phyloP scores from a whole-genome alignment of 2,329 filamentous ascomycete species.

The Amauroascus verrucosus region DNA sequence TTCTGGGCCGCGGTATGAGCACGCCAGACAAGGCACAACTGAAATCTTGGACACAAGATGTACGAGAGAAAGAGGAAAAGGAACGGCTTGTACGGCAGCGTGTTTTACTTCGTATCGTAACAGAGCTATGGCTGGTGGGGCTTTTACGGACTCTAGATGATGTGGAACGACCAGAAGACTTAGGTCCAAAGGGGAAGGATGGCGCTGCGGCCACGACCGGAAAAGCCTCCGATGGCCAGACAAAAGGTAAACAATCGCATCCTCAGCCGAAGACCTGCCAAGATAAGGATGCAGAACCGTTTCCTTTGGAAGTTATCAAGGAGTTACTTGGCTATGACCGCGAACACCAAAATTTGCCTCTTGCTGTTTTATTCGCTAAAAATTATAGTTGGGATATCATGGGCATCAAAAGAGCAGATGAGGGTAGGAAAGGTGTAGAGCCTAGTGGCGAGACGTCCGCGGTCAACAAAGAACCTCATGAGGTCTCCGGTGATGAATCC shows the following conservation, averaged over 20 bases:
- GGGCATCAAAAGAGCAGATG: slow-evolving; percentile 61
- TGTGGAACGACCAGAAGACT: slow-evolving; percentile 54
- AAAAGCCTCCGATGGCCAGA: slow-evolving; percentile 44
- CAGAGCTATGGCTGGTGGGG: slow-evolving; percentile 90
- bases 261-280: slow-evolving; percentile 47
- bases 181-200: slow-evolving; percentile 45
- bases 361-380: slow-evolving; percentile 93
- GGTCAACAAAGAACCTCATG: slow-evolving; percentile 39
- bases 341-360: slow-evolving; percentile 79
- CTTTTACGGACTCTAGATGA: slow-evolving; percentile 72
- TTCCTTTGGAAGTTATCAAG: slow-evolving; percentile 94
- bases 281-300: slow-evolving; percentile 68
- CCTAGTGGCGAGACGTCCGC: slow-evolving; percentile 62
- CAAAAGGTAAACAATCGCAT: slow-evolving; percentile 55
- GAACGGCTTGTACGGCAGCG: slow-evolving; percentile 80
- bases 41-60: slow-evolving; percentile 67
- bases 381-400: slow-evolving; percentile 92
- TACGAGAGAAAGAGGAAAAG: slow-evolving; percentile 90
- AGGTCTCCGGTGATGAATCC: slow-evolving; percentile 44
- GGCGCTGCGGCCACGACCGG: slow-evolving; percentile 28
- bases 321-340: slow-evolving; percentile 88
- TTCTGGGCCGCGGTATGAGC: slow-evolving; percentile 79
- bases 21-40: slow-evolving; percentile 78
- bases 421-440: slow-evolving; percentile 73
- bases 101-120: slow-evolving; percentile 76